Evolutionary conservation across 345 rosid genomes (phyloP), one percentile per base, ranked within the genome.

Genomic region (Draba incana): DNA sequence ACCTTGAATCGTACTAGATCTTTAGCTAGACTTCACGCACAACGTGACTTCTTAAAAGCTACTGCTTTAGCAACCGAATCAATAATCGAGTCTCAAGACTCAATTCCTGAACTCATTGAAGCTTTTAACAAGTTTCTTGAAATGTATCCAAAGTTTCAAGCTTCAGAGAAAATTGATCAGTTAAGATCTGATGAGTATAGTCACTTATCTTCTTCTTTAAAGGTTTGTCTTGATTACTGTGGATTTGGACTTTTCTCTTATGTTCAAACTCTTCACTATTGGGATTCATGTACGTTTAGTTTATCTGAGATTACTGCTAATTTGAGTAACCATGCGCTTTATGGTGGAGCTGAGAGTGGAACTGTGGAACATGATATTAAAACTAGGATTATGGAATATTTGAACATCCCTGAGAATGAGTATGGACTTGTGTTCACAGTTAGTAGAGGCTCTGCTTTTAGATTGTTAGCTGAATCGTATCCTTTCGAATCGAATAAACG

Each of bases 181-280:
- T 63, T 88, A 77, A 83, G 97, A 66, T 68, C 77, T 44, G 82
- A 84, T 8, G 97, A 91, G 66, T 91, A 91, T 67, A 79, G 63
- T 5, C 91, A 91, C 66, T 80, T 91, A 10, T 13, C 25, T 6
- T 71, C 54, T 3, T 30, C 9, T 48, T 75, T 86, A 1, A 88
- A 85, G 89, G 97, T 91, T 83, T 91, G 97, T 31, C 97, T 91
- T 58, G 97, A 91, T 81, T 88, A 91, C 70, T 91, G 97, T 65
- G 97, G 97, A 41, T 91, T 86, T 65, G 97, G 97, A 51, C 79
- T 91, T 57, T 91, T 91, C 72, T 91, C 97, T 27, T 76, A 84
- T 60, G 70, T 80, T 51, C 97, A 91, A 35, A 84, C 88, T 31
- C 85, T 83, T 7, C 85, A 81, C 51, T 75, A 78, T 69, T 88